These are phyloP conservation scores for Dictyophora rubrovolvata DNA, from an alignment of 768 basidiomycete genomes.

Conservation along the genomic window DNA sequence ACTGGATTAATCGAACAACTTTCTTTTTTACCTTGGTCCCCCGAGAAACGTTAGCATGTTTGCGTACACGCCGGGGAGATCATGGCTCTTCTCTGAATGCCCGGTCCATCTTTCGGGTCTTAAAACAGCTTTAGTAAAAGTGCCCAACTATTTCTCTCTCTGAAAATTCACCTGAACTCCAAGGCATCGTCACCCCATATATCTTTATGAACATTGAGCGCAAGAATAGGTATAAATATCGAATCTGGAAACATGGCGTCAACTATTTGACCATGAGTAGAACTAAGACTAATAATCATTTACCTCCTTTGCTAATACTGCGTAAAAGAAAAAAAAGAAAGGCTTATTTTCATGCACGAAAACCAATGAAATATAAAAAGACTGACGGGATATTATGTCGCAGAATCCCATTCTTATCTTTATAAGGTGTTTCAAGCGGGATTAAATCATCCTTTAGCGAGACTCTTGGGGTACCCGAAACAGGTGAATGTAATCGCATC, in stretches of 20 bases:
- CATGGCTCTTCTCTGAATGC: slow-evolving; percentile 31
- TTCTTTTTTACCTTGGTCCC: slow-evolving; percentile 30
- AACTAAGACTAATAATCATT: neutral
- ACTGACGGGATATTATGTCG: slow-evolving; percentile 24
- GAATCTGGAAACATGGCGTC: slow-evolving; percentile 14
- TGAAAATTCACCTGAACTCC: slow-evolving; percentile 42
- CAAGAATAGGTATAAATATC: slow-evolving; percentile 37
- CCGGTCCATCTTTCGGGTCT: slow-evolving; percentile 59
- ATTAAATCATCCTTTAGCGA: slow-evolving; percentile 45
- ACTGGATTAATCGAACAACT: neutral
- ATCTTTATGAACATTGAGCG: slow-evolving; percentile 39
- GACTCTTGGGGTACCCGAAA: slow-evolving; percentile 31
- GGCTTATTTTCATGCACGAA: slow-evolving; percentile 16
- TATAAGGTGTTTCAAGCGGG: slow-evolving; percentile 37
- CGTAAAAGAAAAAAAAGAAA: neutral
- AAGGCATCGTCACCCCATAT: slow-evolving; percentile 56
- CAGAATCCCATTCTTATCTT: slow-evolving; percentile 31
- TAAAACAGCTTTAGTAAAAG: neutral
- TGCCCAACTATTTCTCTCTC: neutral
- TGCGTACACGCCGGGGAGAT: slow-evolving; percentile 51
- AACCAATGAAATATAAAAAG: neutral
- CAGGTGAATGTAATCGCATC: slow-evolving; percentile 45
- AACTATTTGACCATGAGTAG: neutral
- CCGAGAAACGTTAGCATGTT: slow-evolving; percentile 53
- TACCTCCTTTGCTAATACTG: neutral